Evolutionary conservation across 2,329 filamentous ascomycete genomes (phyloP).

Genomic region (Trichoderma asperellum): DNA sequence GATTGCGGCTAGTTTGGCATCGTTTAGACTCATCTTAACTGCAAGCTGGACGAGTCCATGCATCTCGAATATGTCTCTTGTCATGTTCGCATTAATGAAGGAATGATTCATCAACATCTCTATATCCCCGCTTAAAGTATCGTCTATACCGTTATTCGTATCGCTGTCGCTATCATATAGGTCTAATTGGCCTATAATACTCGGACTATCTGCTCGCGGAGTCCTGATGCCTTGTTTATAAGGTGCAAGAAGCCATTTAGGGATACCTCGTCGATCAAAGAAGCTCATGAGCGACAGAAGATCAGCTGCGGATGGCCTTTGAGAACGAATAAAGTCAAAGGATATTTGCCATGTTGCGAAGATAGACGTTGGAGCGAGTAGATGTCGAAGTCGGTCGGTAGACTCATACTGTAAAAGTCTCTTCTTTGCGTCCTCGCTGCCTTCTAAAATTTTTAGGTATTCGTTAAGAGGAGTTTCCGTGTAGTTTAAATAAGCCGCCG

Average conservation of each 20-base stretch:
- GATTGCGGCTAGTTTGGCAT: neutral
- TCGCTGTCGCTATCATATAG: neutral
- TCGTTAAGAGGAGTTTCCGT: neutral
- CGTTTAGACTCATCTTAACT: neutral
- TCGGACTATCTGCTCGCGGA: neutral
- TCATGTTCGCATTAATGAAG: conserved; percentile 8
- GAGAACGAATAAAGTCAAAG: conserved; percentile 42
- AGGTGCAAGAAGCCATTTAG: conserved; percentile 27
- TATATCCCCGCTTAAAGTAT: neutral
- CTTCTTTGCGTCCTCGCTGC: conserved; percentile 26
- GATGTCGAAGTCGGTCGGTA: no score
- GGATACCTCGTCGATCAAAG: conserved; percentile 50
- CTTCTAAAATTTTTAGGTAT: neutral
- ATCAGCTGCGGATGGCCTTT: conserved; percentile 43
- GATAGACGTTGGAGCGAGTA: neutral
- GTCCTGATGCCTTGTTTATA: neutral
- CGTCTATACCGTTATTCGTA: neutral
- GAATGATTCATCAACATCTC: neutral
- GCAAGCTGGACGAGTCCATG: conserved; percentile 30
- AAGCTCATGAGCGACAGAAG: conserved; percentile 53
- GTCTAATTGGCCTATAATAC: neutral
- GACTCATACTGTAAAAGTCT: no score
- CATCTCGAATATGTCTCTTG: conserved; percentile 27
- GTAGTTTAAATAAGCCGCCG: neutral
- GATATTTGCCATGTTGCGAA: neutral